Evolutionary conservation across 306 rosid genomes (phyloP).

Genomic region (Medicago arabica): DNA sequence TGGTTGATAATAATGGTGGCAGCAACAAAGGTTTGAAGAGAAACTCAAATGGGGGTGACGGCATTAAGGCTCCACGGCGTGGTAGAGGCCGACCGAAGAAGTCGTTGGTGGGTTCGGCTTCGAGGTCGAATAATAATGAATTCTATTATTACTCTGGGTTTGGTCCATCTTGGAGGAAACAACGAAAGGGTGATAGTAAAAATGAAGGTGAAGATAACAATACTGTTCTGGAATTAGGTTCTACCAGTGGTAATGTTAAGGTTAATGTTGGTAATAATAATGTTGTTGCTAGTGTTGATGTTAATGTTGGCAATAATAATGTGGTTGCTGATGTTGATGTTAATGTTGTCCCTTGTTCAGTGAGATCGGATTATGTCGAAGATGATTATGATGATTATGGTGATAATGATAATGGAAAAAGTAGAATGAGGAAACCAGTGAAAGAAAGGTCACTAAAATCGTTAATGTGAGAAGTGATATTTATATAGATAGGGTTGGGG

Average conservation of each 20-base stretch:
- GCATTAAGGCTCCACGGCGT: conserved; percentile 14
- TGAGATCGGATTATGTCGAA: conserved; percentile 53
- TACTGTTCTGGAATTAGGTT: background rate
- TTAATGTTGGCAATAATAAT: background rate
- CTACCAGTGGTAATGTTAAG: background rate
- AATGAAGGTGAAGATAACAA: conserved; percentile 35
- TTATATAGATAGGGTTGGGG: conserved; percentile 41
- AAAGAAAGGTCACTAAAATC: conserved; percentile 91
- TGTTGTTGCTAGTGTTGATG: background rate
- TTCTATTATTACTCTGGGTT: conserved; percentile 90
- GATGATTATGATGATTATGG: conserved; percentile 45
- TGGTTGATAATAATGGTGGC: background rate
- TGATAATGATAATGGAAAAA: conserved; percentile 51
- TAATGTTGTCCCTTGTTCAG: conserved; percentile 24
- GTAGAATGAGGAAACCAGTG: conserved; percentile 77
- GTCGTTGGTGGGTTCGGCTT: background rate
- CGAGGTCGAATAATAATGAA: conserved; percentile 35
- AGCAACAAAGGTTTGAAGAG: background rate
- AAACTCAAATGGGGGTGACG: background rate
- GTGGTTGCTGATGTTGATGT: conserved; percentile 2
- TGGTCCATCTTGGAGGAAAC: conserved; percentile 69
- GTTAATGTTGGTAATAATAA: background rate
- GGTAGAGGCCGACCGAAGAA: conserved; percentile 39
- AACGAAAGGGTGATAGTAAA: conserved; percentile 55
- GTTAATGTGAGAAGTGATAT: conserved; percentile 55